Percentiles rank a stretch among this genome's conserved stretches.
phyloP scores from a whole-genome alignment of 2,329 filamentous ascomycete species.

The Colletotrichum falcatum region DNA sequence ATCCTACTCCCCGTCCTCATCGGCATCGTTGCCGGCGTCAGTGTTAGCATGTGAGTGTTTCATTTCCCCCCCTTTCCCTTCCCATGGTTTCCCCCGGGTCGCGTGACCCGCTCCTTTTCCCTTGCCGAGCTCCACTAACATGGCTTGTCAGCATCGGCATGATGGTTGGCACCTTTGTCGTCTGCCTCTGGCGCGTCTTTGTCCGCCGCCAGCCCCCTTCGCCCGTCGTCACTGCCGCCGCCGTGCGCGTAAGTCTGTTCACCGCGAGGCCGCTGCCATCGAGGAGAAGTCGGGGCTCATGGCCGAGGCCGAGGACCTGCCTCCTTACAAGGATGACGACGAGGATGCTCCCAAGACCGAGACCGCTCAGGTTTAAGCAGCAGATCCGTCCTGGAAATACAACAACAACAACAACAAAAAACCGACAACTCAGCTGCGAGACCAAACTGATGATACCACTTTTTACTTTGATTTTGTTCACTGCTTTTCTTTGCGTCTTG shows the following conservation, averaged over 20 bases:
- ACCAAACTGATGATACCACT: constrained; percentile 39
- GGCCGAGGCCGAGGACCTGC: constrained; percentile 50
- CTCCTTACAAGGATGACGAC: constrained; percentile 47
- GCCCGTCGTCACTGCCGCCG: constrained; percentile 48
- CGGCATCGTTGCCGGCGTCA: constrained; percentile 76
- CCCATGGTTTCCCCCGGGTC: constrained; percentile 1
- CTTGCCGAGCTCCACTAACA: constrained; percentile 46
- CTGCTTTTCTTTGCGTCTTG: constrained; percentile 19
- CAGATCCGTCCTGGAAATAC: neutral
- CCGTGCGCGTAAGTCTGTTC: constrained; percentile 52
- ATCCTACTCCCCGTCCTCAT: constrained; percentile 76
- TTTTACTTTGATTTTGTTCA: constrained; percentile 19
- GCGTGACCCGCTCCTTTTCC: neutral
- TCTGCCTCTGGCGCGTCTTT: constrained; percentile 69
- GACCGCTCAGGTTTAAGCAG: constrained; percentile 23
- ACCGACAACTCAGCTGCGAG: constrained; percentile 16
- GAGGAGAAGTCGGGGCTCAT: constrained; percentile 67
- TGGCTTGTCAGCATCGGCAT: constrained; percentile 66
- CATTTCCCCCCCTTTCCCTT: neutral
- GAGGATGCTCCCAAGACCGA: constrained; percentile 29
- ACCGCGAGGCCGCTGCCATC: constrained; percentile 51
- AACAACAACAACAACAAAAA: constrained; percentile 1
- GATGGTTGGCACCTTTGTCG: constrained; percentile 71
- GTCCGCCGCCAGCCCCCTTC: constrained; percentile 54
- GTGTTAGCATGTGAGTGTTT: constrained; percentile 69